A percentile compares a stretch with the other conserved stretches of the same genome.
These are phyloP conservation scores for Lathyrus aphaca DNA, from an alignment of 306 rosid species.

Conservation along the genomic window DNA sequence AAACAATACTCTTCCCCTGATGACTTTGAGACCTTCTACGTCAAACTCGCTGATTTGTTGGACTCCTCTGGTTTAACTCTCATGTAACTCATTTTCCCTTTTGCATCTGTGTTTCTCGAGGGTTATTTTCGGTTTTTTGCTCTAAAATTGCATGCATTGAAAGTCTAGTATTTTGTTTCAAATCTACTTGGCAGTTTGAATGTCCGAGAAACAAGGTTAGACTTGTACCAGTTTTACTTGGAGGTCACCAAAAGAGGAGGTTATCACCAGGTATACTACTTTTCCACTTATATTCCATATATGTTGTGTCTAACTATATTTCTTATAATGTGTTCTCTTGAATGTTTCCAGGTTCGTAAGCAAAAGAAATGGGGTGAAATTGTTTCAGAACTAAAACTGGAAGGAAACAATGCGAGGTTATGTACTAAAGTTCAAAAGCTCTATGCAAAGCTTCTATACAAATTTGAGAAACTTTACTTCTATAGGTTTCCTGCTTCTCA, in stretches of 20 bases:
- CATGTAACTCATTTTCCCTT: neutral
- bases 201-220: slow-evolving; percentile 43
- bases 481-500: slow-evolving; percentile 34
- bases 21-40: neutral
- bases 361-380: slow-evolving; percentile 54
- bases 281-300: neutral
- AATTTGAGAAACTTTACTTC: slow-evolving; percentile 48
- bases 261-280: slow-evolving; percentile 50
- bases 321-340: neutral
- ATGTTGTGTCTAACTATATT: neutral
- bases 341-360: slow-evolving; percentile 42
- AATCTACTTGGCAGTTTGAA: slow-evolving; percentile 38
- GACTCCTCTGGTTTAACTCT: neutral
- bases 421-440: slow-evolving; percentile 45
- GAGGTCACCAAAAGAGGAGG: slow-evolving; percentile 60
- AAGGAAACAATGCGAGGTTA: slow-evolving; percentile 39
- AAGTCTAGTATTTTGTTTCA: too few species aligned
- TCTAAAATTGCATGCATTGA: too few species aligned
- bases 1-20: slow-evolving; percentile 3
- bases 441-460: slow-evolving; percentile 43
- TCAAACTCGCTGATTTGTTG: neutral
- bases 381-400: slow-evolving; percentile 44
- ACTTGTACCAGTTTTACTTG: slow-evolving; percentile 52
- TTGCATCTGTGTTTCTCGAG: neutral
- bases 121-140: too few species aligned